Percentiles rank a stretch among this genome's conserved stretches.
phyloP scores from a whole-genome alignment of 345 rosid species.

The Moricandia moricandioides region DNA sequence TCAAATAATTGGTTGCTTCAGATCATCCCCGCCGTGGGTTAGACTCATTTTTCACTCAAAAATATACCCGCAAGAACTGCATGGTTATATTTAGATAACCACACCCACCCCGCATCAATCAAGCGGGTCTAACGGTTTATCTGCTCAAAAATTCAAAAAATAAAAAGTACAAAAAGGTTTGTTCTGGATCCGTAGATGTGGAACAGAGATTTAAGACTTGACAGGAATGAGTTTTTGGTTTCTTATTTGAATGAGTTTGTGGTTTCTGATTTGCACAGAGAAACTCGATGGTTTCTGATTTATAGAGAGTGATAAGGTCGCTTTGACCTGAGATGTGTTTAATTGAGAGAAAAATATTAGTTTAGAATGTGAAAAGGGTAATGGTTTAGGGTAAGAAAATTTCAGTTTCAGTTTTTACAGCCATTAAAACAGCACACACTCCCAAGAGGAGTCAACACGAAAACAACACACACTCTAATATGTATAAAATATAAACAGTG shows the following conservation, averaged over 20 bases:
- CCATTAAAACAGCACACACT: neutral
- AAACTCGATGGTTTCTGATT: neutral
- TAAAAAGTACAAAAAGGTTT: no score
- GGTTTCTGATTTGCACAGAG: neutral
- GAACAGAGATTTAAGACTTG: neutral
- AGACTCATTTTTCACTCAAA: neutral
- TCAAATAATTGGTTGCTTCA: no score
- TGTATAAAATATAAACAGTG: neutral
- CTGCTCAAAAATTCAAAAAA: neutral
- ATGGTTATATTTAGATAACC: neutral
- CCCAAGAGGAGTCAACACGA: neutral
- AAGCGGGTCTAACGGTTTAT: neutral
- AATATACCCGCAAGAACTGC: neutral
- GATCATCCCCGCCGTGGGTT: neutral
- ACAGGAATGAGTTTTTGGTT: neutral
- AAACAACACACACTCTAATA: neutral
- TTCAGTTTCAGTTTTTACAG: neutral
- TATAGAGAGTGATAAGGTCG: no score
- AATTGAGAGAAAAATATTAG: no score
- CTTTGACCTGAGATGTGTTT: neutral
- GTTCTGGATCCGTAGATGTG: neutral
- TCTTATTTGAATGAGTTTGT: neutral
- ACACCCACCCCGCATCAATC: neutral
- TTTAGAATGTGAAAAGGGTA: neutral
- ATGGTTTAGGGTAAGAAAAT: neutral